Base-by-base conservation (phyloP, 1,284 basidiomycete genomes). In the Ceratobasidium sp. region DNA sequence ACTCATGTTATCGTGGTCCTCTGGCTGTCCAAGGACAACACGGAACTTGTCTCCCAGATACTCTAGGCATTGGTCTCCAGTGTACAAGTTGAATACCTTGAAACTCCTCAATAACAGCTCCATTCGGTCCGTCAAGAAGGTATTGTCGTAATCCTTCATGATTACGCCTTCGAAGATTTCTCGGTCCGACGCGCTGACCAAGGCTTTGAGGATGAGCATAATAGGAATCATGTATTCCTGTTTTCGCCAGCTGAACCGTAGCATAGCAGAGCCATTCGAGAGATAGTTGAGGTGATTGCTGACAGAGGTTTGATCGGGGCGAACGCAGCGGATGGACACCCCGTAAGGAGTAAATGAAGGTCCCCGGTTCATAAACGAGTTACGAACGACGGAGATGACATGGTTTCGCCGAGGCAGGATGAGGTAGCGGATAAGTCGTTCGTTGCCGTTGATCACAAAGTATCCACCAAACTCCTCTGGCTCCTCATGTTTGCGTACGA, bases 221-320 rank as follows among this genome's bases (percentile, higher is more conserved):
- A 98, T 92, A 3, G 97, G 97, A 54, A 99, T 94, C 79, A 98
- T 96, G 82, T 98, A 99, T 85, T 99, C 97, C 79, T 97, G 94
- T 82, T 99, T 99, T 69, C 96, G 84, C 95, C 94, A 98, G 78
- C 90, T 95, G 83, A 99, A 99, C 23, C 97, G 89, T 25, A 99
- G 82, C 83, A 96, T 99, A 14, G 96, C 92, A 76, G 90, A 96
- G 54, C 97, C 97, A 78, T 97, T 98, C 21, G 94, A 91, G 42
- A 99, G 89, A 80, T 99, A 99, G 81, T 99, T 97, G 46, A 99
- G 87, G 18, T 93, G 95, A 82, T 99, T 99, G 67, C 97, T 99
- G 74, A 89, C 88, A 74, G 91, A 91, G 12, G 93, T 92, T 81
- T 98, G 94, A 81, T 98, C 95, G 0, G 88, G 87, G 9, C 95